Evolutionary conservation across 2,329 filamentous ascomycete genomes (phyloP), one percentile per base, ranked within the genome.

Genomic region (Talaromyces piceae): DNA sequence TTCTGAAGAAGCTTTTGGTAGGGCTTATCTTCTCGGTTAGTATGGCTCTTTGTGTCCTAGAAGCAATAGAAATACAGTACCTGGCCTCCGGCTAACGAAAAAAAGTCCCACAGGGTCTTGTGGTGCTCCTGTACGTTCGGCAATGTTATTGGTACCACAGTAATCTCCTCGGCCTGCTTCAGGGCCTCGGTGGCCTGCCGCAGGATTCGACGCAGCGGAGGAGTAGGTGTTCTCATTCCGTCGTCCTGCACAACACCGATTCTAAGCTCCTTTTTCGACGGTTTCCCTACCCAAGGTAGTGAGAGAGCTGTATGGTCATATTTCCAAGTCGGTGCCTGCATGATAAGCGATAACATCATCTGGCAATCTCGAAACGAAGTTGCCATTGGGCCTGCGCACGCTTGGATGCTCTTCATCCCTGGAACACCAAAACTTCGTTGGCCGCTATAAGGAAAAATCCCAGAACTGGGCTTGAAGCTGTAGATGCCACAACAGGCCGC

Each of bases 171-270:
- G 7, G 30, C 30, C 23, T 76, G 77, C 59, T 49, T 31, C n/a
- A 57, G 48, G 5, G 45, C 30, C 12, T 69, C 65, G 0, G 71
- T 72, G 0, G 78, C 66, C 2, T 67, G 61, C 39, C 41, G 9
- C 22, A 53, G 33, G 2, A 44, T 26, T 7, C 43, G 20, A 8
- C 26, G 23, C 2, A 53, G 23, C 6, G 51, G 51, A 8, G 51
- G 51, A 7, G 43, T 26, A n/a, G 51, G 47, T 4, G 51, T 50
- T 3, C 28, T 25, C 16, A 49, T 20, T 16, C 51, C 51, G 22
- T 57, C 47, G 27, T 49, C 33, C 2, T 23, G 31, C 16, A 31
- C 22, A 13, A 55, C 43, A 12, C 51, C 54, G 9, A 55, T 23
- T 13, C 44, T 41, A 8, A 55, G 41, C 31, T 50, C 39, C 22